Base-by-base conservation (phyloP, 257 asterid genomes). In the Thymus mandschuricus region DNA sequence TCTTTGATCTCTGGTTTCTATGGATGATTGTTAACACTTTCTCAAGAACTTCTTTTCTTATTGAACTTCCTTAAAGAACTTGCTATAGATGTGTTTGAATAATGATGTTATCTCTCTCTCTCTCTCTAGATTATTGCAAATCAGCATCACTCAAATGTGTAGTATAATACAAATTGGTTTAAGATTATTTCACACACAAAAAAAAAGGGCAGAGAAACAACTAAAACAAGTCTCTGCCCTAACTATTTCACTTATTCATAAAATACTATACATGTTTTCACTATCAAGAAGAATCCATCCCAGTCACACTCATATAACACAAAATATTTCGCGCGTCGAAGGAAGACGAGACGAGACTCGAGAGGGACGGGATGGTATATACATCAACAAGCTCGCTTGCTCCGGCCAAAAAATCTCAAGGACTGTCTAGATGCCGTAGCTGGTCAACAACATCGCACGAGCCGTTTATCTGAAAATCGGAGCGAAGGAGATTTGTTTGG, bases 401-500 rank as follows among this genome's bases (percentile, higher is more conserved):
- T 12, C 7, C 27, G 12, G 27, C 45, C 2, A 44, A 44, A 0
- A 10, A 8, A 44, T 44, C 49, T 91, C 84, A 94, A 60, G 97
- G 98, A 73, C 73, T 83, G 10, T 83, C 70, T 34, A 94, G 85
- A 83, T 84, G 74, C 66, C 75, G 69, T 66, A 91, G 74, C 55
- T 91, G 91, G 76, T 88, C 88, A 71, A 89, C 90, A 51, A 91
- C 89, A 74, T 91, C 98, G 70, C 81, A 78, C 3, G 85, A 81
- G 62, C 78, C 80, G 66, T 86, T 85, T 56, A 89, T 78, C 74
- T 81, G 84, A 63, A 85, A 82, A 71, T 94, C 89, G 66, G 99
- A 80, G 49, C 97, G 86, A 38, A 94, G 99, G 69, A 89, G 79
- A 83, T 83, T 88, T 66, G 87, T 44, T 54, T 74, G 85, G 67